These are phyloP conservation scores for Chaetothyriales sp. DNA, from an alignment of 2,329 filamentous ascomycete species.

Conservation along the genomic window DNA sequence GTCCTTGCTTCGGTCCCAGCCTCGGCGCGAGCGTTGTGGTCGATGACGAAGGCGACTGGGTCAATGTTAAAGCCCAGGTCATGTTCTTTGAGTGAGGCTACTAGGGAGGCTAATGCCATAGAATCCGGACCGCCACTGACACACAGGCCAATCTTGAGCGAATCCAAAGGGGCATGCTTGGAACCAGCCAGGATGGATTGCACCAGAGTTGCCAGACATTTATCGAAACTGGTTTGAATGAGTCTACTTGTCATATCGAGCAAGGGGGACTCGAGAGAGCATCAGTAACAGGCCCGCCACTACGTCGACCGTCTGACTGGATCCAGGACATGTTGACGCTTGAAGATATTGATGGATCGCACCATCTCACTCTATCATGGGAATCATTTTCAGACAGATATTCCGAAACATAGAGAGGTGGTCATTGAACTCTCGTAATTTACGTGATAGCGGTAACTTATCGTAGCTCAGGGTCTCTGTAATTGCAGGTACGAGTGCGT, in stretches of 20 bases:
- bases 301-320: neutral
- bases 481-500: too few species aligned
- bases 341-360: neutral
- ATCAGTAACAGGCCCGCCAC: neutral
- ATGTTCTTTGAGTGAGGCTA: conserved; percentile 33
- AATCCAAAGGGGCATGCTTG: neutral
- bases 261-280: neutral
- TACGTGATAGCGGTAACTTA: too few species aligned
- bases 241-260: neutral
- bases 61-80: conserved; percentile 13
- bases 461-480: too few species aligned
- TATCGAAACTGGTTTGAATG: neutral
- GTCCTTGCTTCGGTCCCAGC: conserved; percentile 42
- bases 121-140: conserved; percentile 91
- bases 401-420: too few species aligned
- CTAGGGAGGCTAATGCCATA: conserved; percentile 82
- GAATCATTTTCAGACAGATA: too few species aligned
- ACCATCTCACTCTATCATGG: neutral
- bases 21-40: conserved; percentile 44
- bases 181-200: neutral
- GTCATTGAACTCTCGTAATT: too few species aligned
- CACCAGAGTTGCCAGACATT: neutral
- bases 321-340: neutral
- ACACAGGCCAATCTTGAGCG: conserved; percentile 39
- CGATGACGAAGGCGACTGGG: conserved; percentile 46